These are phyloP conservation scores for Colletotrichum liriopes DNA, from an alignment of 2,329 filamentous ascomycete species.

Conservation along the genomic window DNA sequence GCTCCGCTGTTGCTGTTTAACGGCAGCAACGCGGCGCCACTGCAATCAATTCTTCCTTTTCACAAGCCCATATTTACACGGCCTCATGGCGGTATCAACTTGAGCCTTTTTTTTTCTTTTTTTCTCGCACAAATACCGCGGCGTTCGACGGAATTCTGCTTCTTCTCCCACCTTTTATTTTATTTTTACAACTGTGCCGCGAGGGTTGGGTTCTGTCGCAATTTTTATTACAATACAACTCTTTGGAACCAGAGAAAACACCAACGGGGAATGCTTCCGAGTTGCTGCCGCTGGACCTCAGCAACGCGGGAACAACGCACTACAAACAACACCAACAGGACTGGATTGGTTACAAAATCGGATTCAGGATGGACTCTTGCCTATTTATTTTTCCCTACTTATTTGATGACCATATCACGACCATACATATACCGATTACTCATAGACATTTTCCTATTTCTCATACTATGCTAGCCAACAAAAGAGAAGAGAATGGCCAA, in stretches of 20 bases:
- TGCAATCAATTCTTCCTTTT: neutral
- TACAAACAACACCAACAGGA: conserved; percentile 11
- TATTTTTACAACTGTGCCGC: neutral
- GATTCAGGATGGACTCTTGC: neutral
- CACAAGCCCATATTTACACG: neutral
- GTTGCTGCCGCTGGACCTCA: conserved; percentile 32
- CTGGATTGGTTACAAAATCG: conserved; percentile 24
- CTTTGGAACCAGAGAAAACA: neutral
- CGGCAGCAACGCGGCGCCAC: neutral
- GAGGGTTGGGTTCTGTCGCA: neutral
- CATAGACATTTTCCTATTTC: conserved; percentile 22
- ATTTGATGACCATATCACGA: conserved; percentile 36
- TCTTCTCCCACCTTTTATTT: neutral
- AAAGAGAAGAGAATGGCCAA: neutral
- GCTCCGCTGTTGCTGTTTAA: conserved; percentile 49
- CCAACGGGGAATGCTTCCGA: neutral
- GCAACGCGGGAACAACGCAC: conserved; percentile 18
- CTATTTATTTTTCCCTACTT: neutral
- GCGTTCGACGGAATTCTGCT: conserved; percentile 25
- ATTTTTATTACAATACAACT: neutral
- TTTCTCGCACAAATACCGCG: neutral
- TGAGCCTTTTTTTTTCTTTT: neutral
- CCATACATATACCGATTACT: conserved; percentile 25
- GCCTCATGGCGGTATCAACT: neutral
- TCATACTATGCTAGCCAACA: neutral